Percentiles rank a stretch among this genome's conserved stretches.
phyloP scores from a whole-genome alignment of 1,284 basidiomycete species.

The Ganoderma leucocontextum region DNA sequence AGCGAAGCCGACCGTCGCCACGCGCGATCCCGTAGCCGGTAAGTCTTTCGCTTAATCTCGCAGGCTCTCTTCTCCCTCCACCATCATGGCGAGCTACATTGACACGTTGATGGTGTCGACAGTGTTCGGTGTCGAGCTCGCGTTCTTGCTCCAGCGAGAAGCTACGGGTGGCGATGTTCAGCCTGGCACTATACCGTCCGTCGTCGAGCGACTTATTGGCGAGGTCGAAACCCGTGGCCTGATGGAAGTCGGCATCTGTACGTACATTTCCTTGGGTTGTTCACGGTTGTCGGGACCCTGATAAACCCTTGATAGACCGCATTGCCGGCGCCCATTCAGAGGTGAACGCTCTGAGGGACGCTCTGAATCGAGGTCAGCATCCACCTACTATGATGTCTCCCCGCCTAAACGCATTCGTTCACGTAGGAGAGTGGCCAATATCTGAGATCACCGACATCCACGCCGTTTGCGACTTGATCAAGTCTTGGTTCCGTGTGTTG shows the following conservation, averaged over 20 bases:
- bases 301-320: slow-evolving; percentile 59
- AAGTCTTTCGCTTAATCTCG: slow-evolving; percentile 34
- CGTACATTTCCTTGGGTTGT: slow-evolving; percentile 39
- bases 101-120: slow-evolving; percentile 18
- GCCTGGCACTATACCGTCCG: slow-evolving; percentile 66
- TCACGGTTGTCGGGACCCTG: neutral
- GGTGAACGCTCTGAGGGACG: slow-evolving; percentile 73
- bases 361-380: slow-evolving; percentile 70
- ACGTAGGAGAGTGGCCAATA: slow-evolving; percentile 66
- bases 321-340: slow-evolving; percentile 81
- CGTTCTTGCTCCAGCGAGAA: slow-evolving; percentile 74
- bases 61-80: neutral
- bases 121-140: slow-evolving; percentile 84
- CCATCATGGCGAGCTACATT: slow-evolving; percentile 11
- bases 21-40: slow-evolving; percentile 72
- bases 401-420: neutral
- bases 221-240: slow-evolving; percentile 81
- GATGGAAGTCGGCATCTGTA: slow-evolving; percentile 84
- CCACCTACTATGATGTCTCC: neutral
- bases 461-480: slow-evolving; percentile 82
- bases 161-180: slow-evolving; percentile 54
- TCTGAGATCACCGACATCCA: slow-evolving; percentile 73
- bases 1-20: slow-evolving; percentile 50
- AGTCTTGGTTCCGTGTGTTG: slow-evolving; percentile 83
- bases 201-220: slow-evolving; percentile 69